Evolutionary conservation across 352 stramenopile species (phyloP), one percentile per base, ranked within the genome.

Genomic region (Pythium myriotylum): DNA sequence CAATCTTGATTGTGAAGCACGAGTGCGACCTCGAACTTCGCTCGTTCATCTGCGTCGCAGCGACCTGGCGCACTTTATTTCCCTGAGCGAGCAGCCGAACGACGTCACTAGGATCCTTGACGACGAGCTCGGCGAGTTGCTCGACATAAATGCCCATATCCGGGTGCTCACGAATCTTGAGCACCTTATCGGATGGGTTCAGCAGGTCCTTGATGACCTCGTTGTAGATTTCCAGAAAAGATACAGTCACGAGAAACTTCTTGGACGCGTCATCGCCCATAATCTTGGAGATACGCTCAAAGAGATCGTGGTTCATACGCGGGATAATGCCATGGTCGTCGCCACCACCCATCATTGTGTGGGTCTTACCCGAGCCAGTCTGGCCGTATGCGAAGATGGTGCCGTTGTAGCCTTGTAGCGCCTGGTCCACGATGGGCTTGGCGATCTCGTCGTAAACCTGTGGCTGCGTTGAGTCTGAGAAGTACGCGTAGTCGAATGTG

Each of bases 201-300:
- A 98, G 81, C 54, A 98, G 65, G 60, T 98, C 94, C 37, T 95
- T 91, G 59, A 98, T 95, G 1, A 96, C 83, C 65, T 98, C 94
- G 67, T 98, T 97, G 77, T 98, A 98, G 55, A 98, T 97, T 59
- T 98, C 94, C 20, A 98, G 72, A 62, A 96, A 98, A n/a, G 88
- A 96, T 16, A 97, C 91, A 1, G 84, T 91, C 16, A 98, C 78
- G 27, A 97, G 74, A 63, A 88, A 98, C 13, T 56, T 56, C 63
- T 97, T 88, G 43, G 81, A 72, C 16, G 47, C 19, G 13, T 73
- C 64, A 4, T 59, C 70, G 20, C 73, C 56, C n/a, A 64, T 67
- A 22, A 45, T 53, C 17, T 72, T 61, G 32, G 65, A 73, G 24
- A 91, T 67, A 19, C 77, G 74, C 3, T 72, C 46, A 55, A 98